Evolutionary conservation across 768 basidiomycete genomes (phyloP), one percentile per base, ranked within the genome.

Genomic region (Auriscalpium vulgare): DNA sequence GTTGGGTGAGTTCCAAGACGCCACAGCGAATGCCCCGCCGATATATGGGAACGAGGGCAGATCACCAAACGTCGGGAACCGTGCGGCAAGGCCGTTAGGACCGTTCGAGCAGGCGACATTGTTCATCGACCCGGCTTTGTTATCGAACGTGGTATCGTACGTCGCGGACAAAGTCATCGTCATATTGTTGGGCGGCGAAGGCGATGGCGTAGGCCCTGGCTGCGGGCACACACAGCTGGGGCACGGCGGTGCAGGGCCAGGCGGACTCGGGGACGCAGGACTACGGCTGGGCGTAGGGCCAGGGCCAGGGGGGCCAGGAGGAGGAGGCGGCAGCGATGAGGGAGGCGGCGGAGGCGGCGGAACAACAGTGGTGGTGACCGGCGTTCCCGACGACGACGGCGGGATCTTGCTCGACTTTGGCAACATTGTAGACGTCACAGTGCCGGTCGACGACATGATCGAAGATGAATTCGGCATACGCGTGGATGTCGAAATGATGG

Each of bases 41-140:
- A 87, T 81, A 66, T 72, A 65, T 1, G 84, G 83, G 72, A 83
- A 87, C 47, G 68, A 69, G 2, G 84, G 83, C 34, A 87, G 66
- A 38, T 71, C 68, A 13, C 71, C 73, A 51, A 84, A 79, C 38
- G 75, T 82, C 4, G 68, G 73, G 68, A 72, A 84, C 23, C 64
- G 68, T 3, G 74, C 72, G 11, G 74, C 37, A 19, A 86, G 70
- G 13, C 83, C 83, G 54, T 82, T 70, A 21, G 67, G 56, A 8
- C 83, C 83, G 59, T 79, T 69, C 1, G 78, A 80, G 70, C 82
- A 83, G 46, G 75, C 71, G 40, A 80, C 74, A 3, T 62, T 67
- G 61, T 65, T 55, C 19, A 85, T 70, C 10, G 77, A 77, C 23
- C 63, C 63, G 9, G 50, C 46, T 3, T 56, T 55, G 10, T 74